Conservation (phyloP, 2,329 filamentous ascomycete genomes). For the Leptodontidium sp. region DNA sequence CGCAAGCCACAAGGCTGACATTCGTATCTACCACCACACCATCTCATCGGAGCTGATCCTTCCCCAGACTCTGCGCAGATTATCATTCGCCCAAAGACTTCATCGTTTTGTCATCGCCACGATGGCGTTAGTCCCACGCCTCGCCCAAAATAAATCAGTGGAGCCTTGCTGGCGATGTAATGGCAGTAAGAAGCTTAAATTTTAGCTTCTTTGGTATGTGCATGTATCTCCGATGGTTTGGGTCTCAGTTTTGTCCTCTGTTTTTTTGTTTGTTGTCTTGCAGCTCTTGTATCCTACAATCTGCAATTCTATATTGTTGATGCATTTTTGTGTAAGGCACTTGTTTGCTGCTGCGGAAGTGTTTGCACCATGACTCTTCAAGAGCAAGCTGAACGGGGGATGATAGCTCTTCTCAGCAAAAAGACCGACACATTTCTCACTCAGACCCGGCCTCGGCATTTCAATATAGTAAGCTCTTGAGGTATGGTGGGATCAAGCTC, state of each 20-base stretch:
- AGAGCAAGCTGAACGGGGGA: constrained; percentile 2
- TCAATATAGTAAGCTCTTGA: constrained; percentile 1
- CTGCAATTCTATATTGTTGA: background rate
- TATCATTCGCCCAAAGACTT: background rate
- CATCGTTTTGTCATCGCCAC: constrained; percentile 13
- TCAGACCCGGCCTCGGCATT: background rate
- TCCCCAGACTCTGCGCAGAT: constrained; percentile 6
- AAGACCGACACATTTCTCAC: background rate
- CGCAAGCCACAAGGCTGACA: constrained; percentile 22
- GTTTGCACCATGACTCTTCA: background rate
- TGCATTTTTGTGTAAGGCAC: background rate
- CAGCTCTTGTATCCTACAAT: background rate
- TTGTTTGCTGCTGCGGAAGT: constrained; percentile 1
- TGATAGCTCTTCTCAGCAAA: constrained; percentile 1
- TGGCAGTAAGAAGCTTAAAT: constrained; percentile 22
- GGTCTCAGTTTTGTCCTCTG: background rate
- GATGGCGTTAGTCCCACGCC: constrained; percentile 10
- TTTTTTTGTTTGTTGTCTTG: background rate
- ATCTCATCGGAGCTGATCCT: constrained; percentile 9
- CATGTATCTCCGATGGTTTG: background rate
- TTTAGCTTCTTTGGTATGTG: constrained; percentile 7
- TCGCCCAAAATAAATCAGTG: constrained; percentile 20
- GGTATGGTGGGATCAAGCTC: constrained; percentile 18
- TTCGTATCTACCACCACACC: constrained; percentile 21
- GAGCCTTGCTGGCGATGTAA: constrained; percentile 11